These are phyloP conservation scores for Boletus subluridellus DNA, from an alignment of 1,284 basidiomycete genomes.

Conservation along the genomic window DNA sequence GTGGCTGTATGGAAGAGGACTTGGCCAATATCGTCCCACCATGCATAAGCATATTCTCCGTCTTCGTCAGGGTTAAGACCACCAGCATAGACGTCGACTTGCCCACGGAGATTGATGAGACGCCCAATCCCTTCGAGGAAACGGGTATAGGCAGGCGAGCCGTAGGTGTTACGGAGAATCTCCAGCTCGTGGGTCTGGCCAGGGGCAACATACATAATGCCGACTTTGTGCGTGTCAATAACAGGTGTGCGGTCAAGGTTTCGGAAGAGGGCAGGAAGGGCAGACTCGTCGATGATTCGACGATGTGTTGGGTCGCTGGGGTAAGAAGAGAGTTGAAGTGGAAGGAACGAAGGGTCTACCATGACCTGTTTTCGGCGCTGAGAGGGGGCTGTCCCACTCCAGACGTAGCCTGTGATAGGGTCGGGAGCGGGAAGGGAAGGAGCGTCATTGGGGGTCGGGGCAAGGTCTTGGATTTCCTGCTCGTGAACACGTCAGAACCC, in stretches of 20 bases:
- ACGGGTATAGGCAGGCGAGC: slow-evolving; percentile 91
- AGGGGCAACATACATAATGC: slow-evolving; percentile 93
- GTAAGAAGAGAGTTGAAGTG: slow-evolving; percentile 83
- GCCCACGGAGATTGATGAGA: slow-evolving; percentile 86
- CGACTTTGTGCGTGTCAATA: slow-evolving; percentile 97
- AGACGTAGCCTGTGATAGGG: slow-evolving; percentile 76
- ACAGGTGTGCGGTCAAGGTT: slow-evolving; percentile 87
- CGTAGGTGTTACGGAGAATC: slow-evolving; percentile 88
- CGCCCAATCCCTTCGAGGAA: slow-evolving; percentile 90
- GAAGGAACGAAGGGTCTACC: slow-evolving; percentile 86
- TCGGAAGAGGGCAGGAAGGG: slow-evolving; percentile 57
- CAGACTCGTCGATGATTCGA: slow-evolving; percentile 55
- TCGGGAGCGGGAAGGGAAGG: slow-evolving; percentile 47
- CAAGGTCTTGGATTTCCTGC: slow-evolving; percentile 26
- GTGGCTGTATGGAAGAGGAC: slow-evolving; percentile 95
- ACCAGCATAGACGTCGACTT: slow-evolving; percentile 92
- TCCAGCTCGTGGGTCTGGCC: slow-evolving; percentile 84
- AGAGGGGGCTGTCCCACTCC: slow-evolving; percentile 80
- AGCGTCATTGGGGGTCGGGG: slow-evolving; percentile 1
- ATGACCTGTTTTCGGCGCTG: slow-evolving; percentile 81
- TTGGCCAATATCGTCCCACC: slow-evolving; percentile 98
- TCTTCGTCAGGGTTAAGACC: slow-evolving; percentile 88
- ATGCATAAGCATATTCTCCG: slow-evolving; percentile 93
- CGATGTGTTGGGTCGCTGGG: slow-evolving; percentile 47
- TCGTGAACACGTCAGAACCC: slow-evolving; percentile 9